Evolutionary conservation across 1,139 yeast genomes (phyloP).

Genomic region (Protomyces inundatus): DNA sequence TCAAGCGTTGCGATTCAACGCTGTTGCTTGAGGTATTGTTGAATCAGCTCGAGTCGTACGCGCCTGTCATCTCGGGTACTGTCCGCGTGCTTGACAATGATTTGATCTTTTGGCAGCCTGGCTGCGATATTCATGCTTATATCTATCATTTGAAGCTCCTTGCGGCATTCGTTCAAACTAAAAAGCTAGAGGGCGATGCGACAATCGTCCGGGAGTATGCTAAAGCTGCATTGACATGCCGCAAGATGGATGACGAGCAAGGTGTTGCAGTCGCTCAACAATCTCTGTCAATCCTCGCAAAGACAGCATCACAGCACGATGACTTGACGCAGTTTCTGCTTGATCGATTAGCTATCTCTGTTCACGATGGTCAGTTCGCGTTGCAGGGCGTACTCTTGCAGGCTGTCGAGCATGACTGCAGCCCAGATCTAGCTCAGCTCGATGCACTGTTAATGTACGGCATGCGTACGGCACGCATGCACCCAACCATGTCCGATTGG

Average conservation of each 20-base stretch:
- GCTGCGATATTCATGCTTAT: not conserved
- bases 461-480: not conserved
- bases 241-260: not conserved
- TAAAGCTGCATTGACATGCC: not conserved
- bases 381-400: not conserved
- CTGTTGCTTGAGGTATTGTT: no score
- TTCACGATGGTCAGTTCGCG: not conserved
- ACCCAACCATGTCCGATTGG: not conserved
- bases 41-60: no score
- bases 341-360: not conserved
- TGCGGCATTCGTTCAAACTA: not conserved
- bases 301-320: not conserved
- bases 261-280: not conserved
- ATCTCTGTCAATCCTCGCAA: not conserved
- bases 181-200: no score
- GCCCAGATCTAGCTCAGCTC: not conserved
- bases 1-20: no score
- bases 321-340: not conserved
- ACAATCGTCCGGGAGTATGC: not conserved
- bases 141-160: not conserved
- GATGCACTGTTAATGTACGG: not conserved
- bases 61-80: no score
- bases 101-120: not conserved
- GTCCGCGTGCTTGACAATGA: not conserved
- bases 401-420: not conserved